Conservation (phyloP, 768 basidiomycete species). For the Russula sp. region DNA sequence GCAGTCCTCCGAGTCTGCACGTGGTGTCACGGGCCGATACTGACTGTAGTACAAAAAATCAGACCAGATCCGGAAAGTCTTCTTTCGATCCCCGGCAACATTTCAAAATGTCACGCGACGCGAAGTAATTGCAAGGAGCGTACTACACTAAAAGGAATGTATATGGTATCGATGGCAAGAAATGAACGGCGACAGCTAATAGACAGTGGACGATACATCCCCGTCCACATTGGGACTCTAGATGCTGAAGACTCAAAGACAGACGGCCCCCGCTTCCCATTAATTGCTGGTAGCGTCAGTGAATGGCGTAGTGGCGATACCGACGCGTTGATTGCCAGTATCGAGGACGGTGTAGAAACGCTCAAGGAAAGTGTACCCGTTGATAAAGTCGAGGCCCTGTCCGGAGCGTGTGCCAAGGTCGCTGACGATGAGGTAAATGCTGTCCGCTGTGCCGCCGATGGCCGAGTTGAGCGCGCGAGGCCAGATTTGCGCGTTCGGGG, state of each 20-base stretch:
- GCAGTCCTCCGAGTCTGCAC: too few species aligned
- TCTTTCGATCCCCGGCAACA: too few species aligned
- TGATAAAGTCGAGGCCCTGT: constrained; percentile 43
- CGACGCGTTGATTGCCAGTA: constrained; percentile 49
- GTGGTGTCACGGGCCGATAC: too few species aligned
- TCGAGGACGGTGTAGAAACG: constrained; percentile 48
- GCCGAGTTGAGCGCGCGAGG: constrained; percentile 36
- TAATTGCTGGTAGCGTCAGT: constrained; percentile 41
- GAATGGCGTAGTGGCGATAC: constrained; percentile 47
- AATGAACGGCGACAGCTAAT: neutral
- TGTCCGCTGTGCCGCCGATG: too few species aligned
- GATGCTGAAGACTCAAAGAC: neutral
- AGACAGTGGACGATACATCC: neutral
- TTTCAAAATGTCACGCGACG: too few species aligned
- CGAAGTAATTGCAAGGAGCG: too few species aligned
- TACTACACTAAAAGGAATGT: too few species aligned
- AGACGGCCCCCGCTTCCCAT: neutral
- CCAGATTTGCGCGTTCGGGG: constrained; percentile 40
- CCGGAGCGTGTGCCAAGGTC: constrained; percentile 38
- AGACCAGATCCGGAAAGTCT: neutral
- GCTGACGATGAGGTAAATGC: constrained; percentile 29
- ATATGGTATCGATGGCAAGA: too few species aligned
- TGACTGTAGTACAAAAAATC: too few species aligned
- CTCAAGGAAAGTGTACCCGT: too few species aligned
- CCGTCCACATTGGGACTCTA: neutral